These are phyloP conservation scores for Onygena corvina DNA, from an alignment of 2,329 filamentous ascomycete genomes.

Conservation along the genomic window DNA sequence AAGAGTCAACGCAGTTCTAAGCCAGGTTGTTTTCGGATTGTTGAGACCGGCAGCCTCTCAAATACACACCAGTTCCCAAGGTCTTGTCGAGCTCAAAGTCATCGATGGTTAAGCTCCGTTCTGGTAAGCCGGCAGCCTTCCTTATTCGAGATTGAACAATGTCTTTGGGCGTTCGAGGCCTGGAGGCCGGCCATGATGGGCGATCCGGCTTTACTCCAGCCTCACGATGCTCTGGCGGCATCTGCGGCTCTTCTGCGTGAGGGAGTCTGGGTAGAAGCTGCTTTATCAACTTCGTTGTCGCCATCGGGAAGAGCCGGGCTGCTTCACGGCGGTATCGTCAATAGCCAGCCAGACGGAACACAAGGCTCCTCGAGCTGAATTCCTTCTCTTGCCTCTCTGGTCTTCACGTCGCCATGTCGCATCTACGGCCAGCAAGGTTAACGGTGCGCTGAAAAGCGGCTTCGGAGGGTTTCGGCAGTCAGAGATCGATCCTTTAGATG, in stretches of 20 bases:
- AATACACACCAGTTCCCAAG: conserved; percentile 35
- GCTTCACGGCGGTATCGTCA: not conserved
- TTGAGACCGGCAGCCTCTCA: not conserved
- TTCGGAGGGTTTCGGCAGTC: conserved; percentile 1
- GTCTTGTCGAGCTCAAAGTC: conserved; percentile 40
- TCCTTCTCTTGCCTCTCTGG: conserved; percentile 1
- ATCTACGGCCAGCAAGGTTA: not conserved
- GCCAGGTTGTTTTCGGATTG: not conserved
- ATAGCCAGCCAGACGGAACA: not conserved
- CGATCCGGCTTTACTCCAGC: conserved; percentile 24
- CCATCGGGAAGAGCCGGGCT: conserved; percentile 24
- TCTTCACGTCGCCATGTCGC: conserved; percentile 6
- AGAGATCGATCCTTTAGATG: not conserved
- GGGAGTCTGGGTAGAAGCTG: not conserved
- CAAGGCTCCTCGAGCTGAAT: not conserved
- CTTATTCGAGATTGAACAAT: conserved; percentile 29
- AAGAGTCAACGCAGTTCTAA: not conserved
- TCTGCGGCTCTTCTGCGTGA: conserved; percentile 18
- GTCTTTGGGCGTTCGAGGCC: conserved; percentile 27
- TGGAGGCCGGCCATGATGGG: conserved; percentile 22
- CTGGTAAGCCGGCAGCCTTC: conserved; percentile 29
- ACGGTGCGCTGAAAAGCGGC: not conserved
- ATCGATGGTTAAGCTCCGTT: conserved; percentile 27
- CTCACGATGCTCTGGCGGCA: conserved; percentile 18
- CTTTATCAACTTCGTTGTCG: conserved; percentile 24